phyloP scores from a whole-genome alignment of 1,284 basidiomycete species.

The Ustilago loliicola region DNA sequence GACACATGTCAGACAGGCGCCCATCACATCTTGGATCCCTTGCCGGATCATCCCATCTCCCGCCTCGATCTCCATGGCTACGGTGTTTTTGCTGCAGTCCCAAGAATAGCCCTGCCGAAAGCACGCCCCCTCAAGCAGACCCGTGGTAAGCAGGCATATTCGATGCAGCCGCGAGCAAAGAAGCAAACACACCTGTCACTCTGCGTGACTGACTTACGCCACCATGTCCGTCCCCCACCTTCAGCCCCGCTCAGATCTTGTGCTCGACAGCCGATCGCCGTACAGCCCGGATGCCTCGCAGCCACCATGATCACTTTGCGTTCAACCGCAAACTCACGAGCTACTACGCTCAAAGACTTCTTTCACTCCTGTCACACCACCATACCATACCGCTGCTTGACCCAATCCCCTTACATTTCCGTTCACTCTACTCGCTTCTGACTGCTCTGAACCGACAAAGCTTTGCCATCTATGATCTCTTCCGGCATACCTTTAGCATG shows the following conservation, averaged over 20 bases:
- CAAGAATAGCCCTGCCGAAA: constrained; percentile 2
- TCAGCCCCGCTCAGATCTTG: background rate
- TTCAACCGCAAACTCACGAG: background rate
- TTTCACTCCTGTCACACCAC: background rate
- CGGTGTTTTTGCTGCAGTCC: background rate
- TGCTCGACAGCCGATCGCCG: background rate
- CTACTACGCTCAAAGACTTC: background rate
- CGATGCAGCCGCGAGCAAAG: background rate
- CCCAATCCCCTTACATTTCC: background rate
- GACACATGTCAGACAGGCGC: constrained; percentile 6
- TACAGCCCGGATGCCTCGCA: background rate
- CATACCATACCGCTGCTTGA: background rate
- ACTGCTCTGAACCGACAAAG: background rate
- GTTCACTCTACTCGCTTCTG: background rate
- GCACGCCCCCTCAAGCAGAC: background rate
- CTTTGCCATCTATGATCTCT: background rate
- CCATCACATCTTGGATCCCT: background rate
- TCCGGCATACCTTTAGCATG: background rate
- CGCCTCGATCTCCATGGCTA: background rate
- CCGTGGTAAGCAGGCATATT: background rate
- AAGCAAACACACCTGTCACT: constrained; percentile 4
- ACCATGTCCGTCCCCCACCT: background rate
- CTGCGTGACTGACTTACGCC: background rate
- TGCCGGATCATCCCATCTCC: background rate
- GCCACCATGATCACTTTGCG: background rate